phyloP scores from a whole-genome alignment of 345 rosid species.

The Pistacia atlantica region DNA sequence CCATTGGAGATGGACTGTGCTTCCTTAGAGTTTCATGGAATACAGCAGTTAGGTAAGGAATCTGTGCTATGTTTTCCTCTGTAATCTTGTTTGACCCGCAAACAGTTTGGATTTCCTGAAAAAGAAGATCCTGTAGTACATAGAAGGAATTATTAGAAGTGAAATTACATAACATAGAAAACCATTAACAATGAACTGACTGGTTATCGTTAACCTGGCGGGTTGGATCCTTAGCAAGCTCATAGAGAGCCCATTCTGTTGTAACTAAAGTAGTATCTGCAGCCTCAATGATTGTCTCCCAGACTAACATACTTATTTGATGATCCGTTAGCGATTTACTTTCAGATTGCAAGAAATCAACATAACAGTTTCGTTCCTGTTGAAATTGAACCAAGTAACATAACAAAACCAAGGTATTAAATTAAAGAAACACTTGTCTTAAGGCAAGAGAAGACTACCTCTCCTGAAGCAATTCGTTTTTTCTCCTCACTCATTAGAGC shows the following conservation, averaged over 20 bases:
- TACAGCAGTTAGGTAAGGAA: slow-evolving; percentile 64
- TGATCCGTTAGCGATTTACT: slow-evolving; percentile 59
- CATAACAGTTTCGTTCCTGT: slow-evolving; percentile 62
- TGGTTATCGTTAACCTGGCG: slow-evolving; percentile 47
- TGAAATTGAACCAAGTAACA: slow-evolving; percentile 9
- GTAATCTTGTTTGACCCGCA: slow-evolving; percentile 58
- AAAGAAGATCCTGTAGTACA: slow-evolving; percentile 47
- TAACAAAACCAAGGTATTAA: neutral
- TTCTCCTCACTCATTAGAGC: slow-evolving; percentile 57
- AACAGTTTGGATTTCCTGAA: slow-evolving; percentile 43
- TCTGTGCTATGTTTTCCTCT: slow-evolving; percentile 60
- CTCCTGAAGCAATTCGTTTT: slow-evolving; percentile 50
- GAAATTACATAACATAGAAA: neutral
- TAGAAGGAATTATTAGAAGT: neutral
- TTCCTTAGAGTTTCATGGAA: slow-evolving; percentile 89
- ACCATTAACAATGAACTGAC: neutral
- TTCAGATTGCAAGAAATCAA: slow-evolving; percentile 63
- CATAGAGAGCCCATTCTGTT: slow-evolving; percentile 89
- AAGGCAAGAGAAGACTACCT: slow-evolving; percentile 35
- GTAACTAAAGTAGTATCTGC: slow-evolving; percentile 79
- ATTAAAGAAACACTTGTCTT: neutral
- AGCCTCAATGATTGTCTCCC: slow-evolving; percentile 81
- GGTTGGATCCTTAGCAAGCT: slow-evolving; percentile 68
- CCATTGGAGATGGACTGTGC: slow-evolving; percentile 68
- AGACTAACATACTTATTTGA: slow-evolving; percentile 60